phyloP scores from a whole-genome alignment of 2,329 filamentous ascomycete genomes.

The Albifimbria verrucaria region DNA sequence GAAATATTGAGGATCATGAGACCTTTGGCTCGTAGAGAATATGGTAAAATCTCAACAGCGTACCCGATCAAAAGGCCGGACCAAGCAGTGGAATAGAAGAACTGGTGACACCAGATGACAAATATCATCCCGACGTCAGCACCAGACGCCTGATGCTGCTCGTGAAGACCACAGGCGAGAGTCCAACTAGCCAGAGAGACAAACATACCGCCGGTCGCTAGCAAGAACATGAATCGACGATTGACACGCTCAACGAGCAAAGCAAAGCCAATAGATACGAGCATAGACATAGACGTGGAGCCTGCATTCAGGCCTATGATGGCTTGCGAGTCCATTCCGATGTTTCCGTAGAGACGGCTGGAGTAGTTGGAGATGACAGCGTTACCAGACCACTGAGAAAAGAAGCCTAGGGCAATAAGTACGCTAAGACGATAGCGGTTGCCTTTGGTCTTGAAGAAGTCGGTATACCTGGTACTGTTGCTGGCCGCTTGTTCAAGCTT shows the following conservation, averaged over 20 bases:
- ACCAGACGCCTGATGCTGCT: not conserved
- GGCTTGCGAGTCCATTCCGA: slow-evolving; percentile 44
- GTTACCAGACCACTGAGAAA: slow-evolving; percentile 64
- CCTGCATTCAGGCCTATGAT: slow-evolving; percentile 41
- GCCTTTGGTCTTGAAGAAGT: slow-evolving; percentile 59
- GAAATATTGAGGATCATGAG: slow-evolving; percentile 12
- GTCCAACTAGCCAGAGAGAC: not conserved
- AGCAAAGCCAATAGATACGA: slow-evolving; percentile 2
- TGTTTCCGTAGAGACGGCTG: slow-evolving; percentile 47
- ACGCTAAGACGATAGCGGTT: slow-evolving; percentile 60
- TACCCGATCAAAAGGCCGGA: slow-evolving; percentile 21
- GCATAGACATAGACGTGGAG: slow-evolving; percentile 3
- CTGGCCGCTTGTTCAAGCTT: slow-evolving; percentile 49
- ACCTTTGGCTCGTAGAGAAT: slow-evolving; percentile 20
- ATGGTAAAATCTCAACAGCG: slow-evolving; percentile 22
- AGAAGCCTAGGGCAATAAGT: slow-evolving; percentile 58
- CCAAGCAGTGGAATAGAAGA: slow-evolving; percentile 20
- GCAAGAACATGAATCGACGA: slow-evolving; percentile 3
- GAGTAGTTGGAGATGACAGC: slow-evolving; percentile 63
- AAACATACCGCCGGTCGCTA: slow-evolving; percentile 2
- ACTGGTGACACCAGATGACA: slow-evolving; percentile 3
- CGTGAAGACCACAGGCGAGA: slow-evolving; percentile 1
- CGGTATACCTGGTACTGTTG: slow-evolving; percentile 49
- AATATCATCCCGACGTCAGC: slow-evolving; percentile 2
- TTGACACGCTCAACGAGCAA: slow-evolving; percentile 2